These are phyloP conservation scores for Claviceps spartinae DNA, from an alignment of 2,329 filamentous ascomycete genomes.

Conservation along the genomic window DNA sequence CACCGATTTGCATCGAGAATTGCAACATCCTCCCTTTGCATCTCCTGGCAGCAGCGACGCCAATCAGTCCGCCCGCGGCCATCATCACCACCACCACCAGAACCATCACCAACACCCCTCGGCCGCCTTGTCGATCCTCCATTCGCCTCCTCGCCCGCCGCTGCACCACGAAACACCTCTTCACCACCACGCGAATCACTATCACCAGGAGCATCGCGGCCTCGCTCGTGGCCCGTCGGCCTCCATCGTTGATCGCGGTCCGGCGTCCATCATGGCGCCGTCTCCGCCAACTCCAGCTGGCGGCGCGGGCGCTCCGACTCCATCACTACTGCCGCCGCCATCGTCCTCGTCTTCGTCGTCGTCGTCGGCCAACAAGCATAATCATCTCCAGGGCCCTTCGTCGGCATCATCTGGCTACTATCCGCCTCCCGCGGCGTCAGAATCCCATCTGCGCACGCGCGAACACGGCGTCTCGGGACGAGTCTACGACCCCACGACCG, in stretches of 20 bases:
- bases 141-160: constrained; percentile 15
- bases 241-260: neutral
- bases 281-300: constrained; percentile 14
- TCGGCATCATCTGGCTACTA: constrained; percentile 14
- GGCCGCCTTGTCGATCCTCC: constrained; percentile 17
- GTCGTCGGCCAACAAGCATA: constrained; percentile 7
- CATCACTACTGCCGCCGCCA: constrained; percentile 17
- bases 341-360: constrained; percentile 13
- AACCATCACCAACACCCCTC: constrained; percentile 1
- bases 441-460: constrained; percentile 19
- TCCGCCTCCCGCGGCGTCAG: constrained; percentile 2
- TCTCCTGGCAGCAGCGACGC: constrained; percentile 16
- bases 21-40: constrained; percentile 16
- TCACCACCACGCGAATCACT: constrained; percentile 3
- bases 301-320: constrained; percentile 15
- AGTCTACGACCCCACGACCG: constrained; percentile 42
- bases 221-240: constrained; percentile 11
- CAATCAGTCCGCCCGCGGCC: constrained; percentile 16
- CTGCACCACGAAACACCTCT: constrained; percentile 1
- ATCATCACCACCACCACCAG: neutral
- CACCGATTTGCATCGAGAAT: constrained; percentile 21
- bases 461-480: constrained; percentile 28
- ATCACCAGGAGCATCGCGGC: constrained; percentile 8
- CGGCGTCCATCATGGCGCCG: constrained; percentile 21
- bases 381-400: constrained; percentile 15